These are phyloP conservation scores for Umbelopsis ramanniana DNA, from an alignment of 192 early-diverging fungal genomes.

Conservation along the genomic window DNA sequence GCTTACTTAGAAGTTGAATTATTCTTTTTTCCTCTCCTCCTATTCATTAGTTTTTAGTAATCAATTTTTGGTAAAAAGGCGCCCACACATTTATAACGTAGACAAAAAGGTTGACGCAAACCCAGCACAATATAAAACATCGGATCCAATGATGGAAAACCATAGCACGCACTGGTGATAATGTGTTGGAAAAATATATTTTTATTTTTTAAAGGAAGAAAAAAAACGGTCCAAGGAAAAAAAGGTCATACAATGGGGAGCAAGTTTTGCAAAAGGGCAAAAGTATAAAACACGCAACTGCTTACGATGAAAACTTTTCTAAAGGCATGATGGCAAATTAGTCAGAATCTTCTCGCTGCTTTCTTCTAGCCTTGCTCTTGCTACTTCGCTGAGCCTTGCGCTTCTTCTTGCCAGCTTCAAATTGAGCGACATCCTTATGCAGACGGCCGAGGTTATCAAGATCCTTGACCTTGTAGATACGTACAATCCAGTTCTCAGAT, in stretches of 20 bases:
- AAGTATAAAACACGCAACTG: too few relatives aligned
- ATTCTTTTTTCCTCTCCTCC: not conserved
- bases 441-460: conserved; percentile 90
- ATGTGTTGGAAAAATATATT: not conserved
- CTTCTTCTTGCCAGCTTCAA: conserved; percentile 54
- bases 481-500: conserved; percentile 96
- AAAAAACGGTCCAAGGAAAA: not conserved
- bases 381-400: conserved; percentile 31
- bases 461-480: conserved; percentile 98
- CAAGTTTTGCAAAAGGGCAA: not conserved
- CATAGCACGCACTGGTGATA: too few relatives aligned
- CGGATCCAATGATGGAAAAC: too few relatives aligned
- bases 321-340: not conserved
- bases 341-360: conserved; percentile 24
- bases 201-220: not conserved
- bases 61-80: too few relatives aligned
- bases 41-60: too few relatives aligned
- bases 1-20: not conserved
- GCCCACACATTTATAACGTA: too few relatives aligned
- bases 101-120: too few relatives aligned
- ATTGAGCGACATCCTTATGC: conserved; percentile 65
- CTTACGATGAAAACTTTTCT: not conserved
- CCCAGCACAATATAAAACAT: too few relatives aligned
- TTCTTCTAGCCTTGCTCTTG: conserved; percentile 36
- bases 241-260: too few relatives aligned